Evolutionary conservation across 2,329 filamentous ascomycete genomes (phyloP).

Genomic region (Nemania serpens): DNA sequence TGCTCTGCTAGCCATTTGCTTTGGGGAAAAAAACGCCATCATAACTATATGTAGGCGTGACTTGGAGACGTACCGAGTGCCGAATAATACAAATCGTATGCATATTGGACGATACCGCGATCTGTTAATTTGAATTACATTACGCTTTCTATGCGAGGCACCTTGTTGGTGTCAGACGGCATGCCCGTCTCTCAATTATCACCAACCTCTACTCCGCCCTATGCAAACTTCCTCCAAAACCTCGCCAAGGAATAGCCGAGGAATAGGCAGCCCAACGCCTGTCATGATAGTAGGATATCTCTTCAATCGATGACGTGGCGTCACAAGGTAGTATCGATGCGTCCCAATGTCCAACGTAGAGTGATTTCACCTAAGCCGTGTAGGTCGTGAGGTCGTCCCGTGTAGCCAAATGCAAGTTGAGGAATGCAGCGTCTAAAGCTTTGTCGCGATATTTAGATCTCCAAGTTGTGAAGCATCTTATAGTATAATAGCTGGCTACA

Average conservation of each 20-base stretch:
- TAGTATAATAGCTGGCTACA: too few relatives aligned
- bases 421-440: neutral
- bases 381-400: neutral
- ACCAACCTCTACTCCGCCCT: neutral
- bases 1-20: too few relatives aligned
- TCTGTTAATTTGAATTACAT: slow-evolving; percentile 17
- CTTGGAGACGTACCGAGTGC: too few relatives aligned
- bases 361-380: neutral
- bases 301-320: neutral
- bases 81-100: neutral
- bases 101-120: neutral
- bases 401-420: too few relatives aligned
- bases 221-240: neutral
- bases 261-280: neutral
- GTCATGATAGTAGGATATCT: neutral
- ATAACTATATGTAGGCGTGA: too few relatives aligned
- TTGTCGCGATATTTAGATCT: neutral
- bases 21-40: too few relatives aligned
- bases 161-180: neutral
- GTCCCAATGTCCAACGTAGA: neutral
- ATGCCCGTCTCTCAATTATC: neutral
- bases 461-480: neutral
- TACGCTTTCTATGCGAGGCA: slow-evolving; percentile 11
- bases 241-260: too few relatives aligned
- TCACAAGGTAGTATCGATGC: neutral